Evolutionary conservation across 2,329 filamentous ascomycete genomes (phyloP), one percentile per base, ranked within the genome.

Genomic region (Xylariaceae sp.): DNA sequence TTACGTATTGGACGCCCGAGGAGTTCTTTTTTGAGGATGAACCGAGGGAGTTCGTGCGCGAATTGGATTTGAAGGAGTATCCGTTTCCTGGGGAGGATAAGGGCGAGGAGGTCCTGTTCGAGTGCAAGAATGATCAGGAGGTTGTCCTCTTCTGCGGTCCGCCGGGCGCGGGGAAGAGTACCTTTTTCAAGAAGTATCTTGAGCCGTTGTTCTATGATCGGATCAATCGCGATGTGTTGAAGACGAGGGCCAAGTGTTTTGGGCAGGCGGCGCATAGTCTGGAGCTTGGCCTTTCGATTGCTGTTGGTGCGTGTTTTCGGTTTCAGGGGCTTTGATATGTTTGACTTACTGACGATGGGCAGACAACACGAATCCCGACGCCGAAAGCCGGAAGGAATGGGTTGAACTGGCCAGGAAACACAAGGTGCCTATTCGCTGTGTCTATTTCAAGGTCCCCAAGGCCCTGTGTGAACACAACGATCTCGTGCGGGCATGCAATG

Each of bases 351-450:
- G n/a, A 54, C n/a, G n/a, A 10, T 4, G n/a, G 2, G 3, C 4
- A 94, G 94, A 99, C 74, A 97, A 96, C 73, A 97, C 94, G n/a
- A 99, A 99, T 72, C 85, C 92, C 35, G 89, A 96, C 74, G 73
- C 80, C 9, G 88, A 90, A 55, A 90, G 88, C 23, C 83, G 94
- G 64, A 81, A 82, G n/a, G 76, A 89, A 61, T 97, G 93, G 93
- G 75, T 90, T 37, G 77, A 83, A 30, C 75, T 97, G 35, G 92
- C 92, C 15, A 82, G 80, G 64, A 87, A 88, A 67, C 76, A 85
- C 68, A 78, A 83, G 3, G 79, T 95, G 1, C 88, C 89, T 1
- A 88, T 96, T 66, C 88, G 93, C 51, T 96, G 93, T 70, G 80
- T 97, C 8, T 88, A 89, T 74, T 94, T 99, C 76, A 88, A 87